Percentiles rank a stretch among this genome's conserved stretches.
Conservation (phyloP, 2,329 filamentous ascomycete genomes). For the Claviceps africana region DNA sequence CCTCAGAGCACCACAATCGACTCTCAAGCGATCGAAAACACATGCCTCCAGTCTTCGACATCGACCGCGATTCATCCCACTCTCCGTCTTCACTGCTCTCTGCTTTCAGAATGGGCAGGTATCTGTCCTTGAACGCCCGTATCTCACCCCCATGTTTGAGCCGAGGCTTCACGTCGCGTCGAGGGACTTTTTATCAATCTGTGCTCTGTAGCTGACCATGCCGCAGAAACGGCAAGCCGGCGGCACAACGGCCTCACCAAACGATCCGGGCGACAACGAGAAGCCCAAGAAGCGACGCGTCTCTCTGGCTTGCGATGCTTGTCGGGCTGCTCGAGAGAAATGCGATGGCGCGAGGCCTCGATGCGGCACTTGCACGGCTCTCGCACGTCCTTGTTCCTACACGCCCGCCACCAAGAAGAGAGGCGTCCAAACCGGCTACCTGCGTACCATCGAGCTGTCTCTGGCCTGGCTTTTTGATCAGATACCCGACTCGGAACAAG, state of each 20-base stretch:
- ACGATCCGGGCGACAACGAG: neutral
- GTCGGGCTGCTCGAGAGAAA: conserved; percentile 53
- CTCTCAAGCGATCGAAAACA: neutral
- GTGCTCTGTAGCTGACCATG: conserved; percentile 16
- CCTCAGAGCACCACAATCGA: too few relatives aligned
- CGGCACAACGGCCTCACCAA: neutral
- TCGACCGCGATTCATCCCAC: neutral
- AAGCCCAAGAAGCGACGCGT: conserved; percentile 46
- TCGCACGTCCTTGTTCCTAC: conserved; percentile 55
- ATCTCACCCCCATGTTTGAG: neutral
- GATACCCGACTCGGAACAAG: conserved; percentile 43
- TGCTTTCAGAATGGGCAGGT: neutral
- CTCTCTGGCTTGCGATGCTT: conserved; percentile 56
- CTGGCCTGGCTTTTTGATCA: conserved; percentile 53
- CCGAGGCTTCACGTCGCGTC: neutral
- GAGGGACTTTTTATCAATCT: neutral
- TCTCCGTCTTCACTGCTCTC: neutral
- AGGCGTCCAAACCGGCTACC: conserved; percentile 68
- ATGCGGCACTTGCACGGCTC: conserved; percentile 52
- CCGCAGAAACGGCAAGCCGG: conserved; percentile 23
- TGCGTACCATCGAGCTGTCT: conserved; percentile 56
- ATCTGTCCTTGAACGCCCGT: neutral
- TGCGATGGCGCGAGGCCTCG: conserved; percentile 55
- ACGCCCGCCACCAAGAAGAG: conserved; percentile 61
- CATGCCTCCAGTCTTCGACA: neutral